Percentiles rank a stretch among this genome's conserved stretches.
Conservation (phyloP, 306 rosid species). For the Cercis canadensis region DNA sequence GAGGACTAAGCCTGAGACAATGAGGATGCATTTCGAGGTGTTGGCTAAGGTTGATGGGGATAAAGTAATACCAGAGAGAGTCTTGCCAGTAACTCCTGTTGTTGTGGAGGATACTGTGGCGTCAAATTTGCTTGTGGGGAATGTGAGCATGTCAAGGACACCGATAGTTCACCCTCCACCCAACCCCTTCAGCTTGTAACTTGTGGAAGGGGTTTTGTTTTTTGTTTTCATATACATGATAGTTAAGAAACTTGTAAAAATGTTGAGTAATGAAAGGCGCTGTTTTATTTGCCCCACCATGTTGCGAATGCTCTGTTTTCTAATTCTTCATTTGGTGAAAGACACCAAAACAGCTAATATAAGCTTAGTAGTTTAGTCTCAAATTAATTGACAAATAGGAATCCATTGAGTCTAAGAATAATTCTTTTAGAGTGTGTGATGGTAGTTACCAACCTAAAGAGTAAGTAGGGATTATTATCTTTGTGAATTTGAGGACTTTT, state of each 20-base stretch:
- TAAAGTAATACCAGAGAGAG: slow-evolving; percentile 76
- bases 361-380: no score
- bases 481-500: background rate
- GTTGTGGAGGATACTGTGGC: slow-evolving; percentile 62
- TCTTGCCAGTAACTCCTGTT: slow-evolving; percentile 62
- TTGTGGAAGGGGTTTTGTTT: background rate
- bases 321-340: no score
- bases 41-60: slow-evolving; percentile 91
- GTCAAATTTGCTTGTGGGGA: slow-evolving; percentile 45
- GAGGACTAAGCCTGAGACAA: slow-evolving; percentile 82
- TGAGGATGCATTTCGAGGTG: slow-evolving; percentile 83
- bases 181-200: slow-evolving; percentile 60
- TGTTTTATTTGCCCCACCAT: slow-evolving; percentile 34
- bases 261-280: slow-evolving; percentile 18
- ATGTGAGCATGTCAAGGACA: slow-evolving; percentile 60
- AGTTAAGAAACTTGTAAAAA: slow-evolving; percentile 36
- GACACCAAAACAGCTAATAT: no score
- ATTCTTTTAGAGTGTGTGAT: no score
- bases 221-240: background rate
- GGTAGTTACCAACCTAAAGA: no score
- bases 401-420: no score
- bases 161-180: slow-evolving; percentile 65
- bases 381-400: no score
- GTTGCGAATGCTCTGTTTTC: no score
- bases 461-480: no score